phyloP scores from a whole-genome alignment of 331 rosid genomes.

The Pyrus hybrid region DNA sequence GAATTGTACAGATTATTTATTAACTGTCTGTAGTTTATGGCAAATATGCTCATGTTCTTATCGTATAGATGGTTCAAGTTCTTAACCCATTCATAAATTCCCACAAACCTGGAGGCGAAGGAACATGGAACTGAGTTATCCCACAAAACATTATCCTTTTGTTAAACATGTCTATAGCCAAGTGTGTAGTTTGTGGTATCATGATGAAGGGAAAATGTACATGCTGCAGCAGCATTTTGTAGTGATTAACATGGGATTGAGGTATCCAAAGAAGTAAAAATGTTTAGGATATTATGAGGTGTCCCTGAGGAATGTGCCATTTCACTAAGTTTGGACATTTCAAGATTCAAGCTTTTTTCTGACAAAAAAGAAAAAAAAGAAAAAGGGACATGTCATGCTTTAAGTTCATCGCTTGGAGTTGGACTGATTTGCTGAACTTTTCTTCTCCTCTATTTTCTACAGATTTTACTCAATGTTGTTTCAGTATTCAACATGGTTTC shows the following conservation, averaged over 20 bases:
- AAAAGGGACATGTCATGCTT: neutral
- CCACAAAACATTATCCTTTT: neutral
- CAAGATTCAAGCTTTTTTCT: neutral
- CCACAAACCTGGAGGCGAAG: neutral
- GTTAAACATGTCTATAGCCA: neutral
- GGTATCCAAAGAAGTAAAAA: neutral
- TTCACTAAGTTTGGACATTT: neutral
- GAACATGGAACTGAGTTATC: neutral
- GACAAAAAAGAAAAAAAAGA: too few species aligned
- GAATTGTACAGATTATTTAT: neutral
- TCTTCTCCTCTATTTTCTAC: constrained; percentile 14
- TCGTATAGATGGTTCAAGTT: neutral
- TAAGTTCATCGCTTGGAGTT: neutral
- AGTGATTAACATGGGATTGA: neutral
- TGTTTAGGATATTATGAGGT: neutral
- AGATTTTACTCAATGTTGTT: constrained; percentile 74
- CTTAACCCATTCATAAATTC: neutral
- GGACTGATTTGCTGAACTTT: neutral
- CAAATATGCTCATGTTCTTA: neutral
- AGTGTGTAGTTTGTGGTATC: neutral
- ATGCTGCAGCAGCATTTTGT: neutral
- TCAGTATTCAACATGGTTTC: constrained; percentile 70
- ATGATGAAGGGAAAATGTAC: neutral
- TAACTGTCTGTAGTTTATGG: neutral
- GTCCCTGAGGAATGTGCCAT: neutral